Base-by-base conservation (phyloP, 2,329 filamentous ascomycete genomes). In the Orbilia javanica region DNA sequence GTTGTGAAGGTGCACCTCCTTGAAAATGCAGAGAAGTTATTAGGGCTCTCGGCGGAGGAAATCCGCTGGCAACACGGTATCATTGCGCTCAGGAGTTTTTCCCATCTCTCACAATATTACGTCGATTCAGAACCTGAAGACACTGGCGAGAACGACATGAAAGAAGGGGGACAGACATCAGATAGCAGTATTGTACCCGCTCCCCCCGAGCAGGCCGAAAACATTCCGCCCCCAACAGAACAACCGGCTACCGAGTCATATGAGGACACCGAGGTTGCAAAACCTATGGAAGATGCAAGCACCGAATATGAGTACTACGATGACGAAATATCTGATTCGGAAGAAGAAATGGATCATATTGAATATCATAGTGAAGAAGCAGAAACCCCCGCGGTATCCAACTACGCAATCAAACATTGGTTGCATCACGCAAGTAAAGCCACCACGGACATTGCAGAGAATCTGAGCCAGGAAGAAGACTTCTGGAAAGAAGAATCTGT, bases 41-140 rank as follows among this genome's bases (percentile, higher is more conserved):
- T 86, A 1, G 83, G 83, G 0, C 81, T 86, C 46, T 84, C 84
- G 0, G 76, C 81, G 0, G 84, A 86, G 44, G 85, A 84, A 11
- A 83, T 83, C 13, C 85, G 84, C 63, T 83, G 84, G 80, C 85
- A 86, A 44, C 84, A 86, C n/a, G 85, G 85, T 1, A 83, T 86
- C 1, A 79, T 86, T 2, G 83, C 84, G 1, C 81, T 85, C 3
- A 81, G 85, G 8, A 83, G 83, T 0, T 84, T 86, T 65, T 82
- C 83, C 1, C 84, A 86, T 31, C 63, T 86, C 7, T 83, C 83
- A 42, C 83, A 85, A 3, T 68, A 48, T 0, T 84, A 85, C 25
- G 64, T 76, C 42, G 67, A 80, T 1, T 77, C 79, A 29, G 66
- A 36, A 31, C 71, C 78, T 15, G 36, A 72, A 4, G 50, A 53